Base-by-base conservation (phyloP, 306 rosid genomes). In the Quercus wislizeni region DNA sequence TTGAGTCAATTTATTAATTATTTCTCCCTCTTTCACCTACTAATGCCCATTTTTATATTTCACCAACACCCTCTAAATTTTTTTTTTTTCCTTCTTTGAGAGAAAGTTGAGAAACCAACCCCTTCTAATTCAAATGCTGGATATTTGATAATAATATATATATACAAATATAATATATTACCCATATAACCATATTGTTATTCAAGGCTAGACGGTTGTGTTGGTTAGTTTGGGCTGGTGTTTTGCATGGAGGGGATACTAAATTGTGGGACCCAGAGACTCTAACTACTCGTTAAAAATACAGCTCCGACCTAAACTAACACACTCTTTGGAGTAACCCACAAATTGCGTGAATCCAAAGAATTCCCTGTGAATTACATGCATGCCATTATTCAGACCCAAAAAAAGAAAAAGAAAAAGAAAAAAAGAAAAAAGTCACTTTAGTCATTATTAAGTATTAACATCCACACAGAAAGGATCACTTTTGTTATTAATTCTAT, bases 201-300 rank as follows among this genome's bases (percentile, higher is more conserved):
- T 9, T 23, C 30, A 59, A 4, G 65, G 30, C 28, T 23, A 20
- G 30, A 59, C 65, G 30, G 65, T 59, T 59, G 65, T 5, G 23
- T 2, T 59, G 11, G 78, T 85, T 81, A 83, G 89, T 80, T 86
- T 70, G 65, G 83, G 74, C 30, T 69, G 82, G 71, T 82, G 74
- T 69, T 73, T 82, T 82, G 89, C 87, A 80, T 80, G 89, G 80
- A 55, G 72, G 35, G 25, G 1, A n/a, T 74, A 54, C 25, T 15
- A 54, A 6, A 11, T 1, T 15, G 61, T 78, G 83, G 86, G 85
- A 20, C 19, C 83, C 81, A 75, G 4, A 35, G 28, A 59, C 33
- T 3, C 46, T 41, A 74, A 75, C 83, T 38, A 31, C 69, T 20
- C 15, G 4, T 19, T 56, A 59, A 23, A 21, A 59, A 27, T 59